Conservation (phyloP, 2,329 filamentous ascomycete species). For the Lasiodiplodia citricola region DNA sequence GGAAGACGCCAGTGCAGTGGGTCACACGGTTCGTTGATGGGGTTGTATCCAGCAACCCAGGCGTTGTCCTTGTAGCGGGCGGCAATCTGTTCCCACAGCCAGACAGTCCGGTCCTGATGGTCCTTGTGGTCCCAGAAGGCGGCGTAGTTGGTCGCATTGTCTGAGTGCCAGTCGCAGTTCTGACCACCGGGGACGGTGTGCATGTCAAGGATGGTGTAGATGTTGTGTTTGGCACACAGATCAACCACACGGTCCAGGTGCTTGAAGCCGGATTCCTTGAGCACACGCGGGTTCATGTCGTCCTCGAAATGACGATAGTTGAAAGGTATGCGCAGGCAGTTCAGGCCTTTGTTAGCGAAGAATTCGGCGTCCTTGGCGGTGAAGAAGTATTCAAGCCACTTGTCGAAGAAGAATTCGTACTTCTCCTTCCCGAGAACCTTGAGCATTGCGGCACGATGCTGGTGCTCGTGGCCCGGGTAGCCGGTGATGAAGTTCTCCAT, state of each 20-base stretch:
- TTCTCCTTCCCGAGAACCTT: conserved; percentile 62
- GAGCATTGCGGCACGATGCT: conserved; percentile 60
- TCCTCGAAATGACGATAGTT: conserved; percentile 65
- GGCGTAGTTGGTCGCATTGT: conserved; percentile 47
- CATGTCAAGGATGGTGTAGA: conserved; percentile 57
- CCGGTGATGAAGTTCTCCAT: conserved; percentile 70
- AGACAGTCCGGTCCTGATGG: conserved; percentile 56
- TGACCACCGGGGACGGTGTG: conserved; percentile 11
- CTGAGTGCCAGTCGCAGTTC: conserved; percentile 12
- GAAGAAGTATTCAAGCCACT: conserved; percentile 64
- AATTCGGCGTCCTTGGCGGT: conserved; percentile 63
- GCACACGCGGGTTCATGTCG: conserved; percentile 55
- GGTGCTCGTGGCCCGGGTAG: conserved; percentile 63
- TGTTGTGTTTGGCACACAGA: conserved; percentile 53
- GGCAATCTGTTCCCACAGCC: conserved; percentile 57
- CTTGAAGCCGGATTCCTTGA: conserved; percentile 57
- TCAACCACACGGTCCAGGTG: conserved; percentile 57
- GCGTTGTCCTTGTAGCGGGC: conserved; percentile 43
- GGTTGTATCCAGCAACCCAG: conserved; percentile 58
- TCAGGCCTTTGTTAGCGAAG: conserved; percentile 61
- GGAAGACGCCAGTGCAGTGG: conserved; percentile 53
- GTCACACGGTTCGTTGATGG: conserved; percentile 59
- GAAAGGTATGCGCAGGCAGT: conserved; percentile 65
- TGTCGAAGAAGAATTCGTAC: conserved; percentile 62
- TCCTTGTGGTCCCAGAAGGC: conserved; percentile 59